Evolutionary conservation across 345 rosid genomes (phyloP).

Genomic region (Gossypium arboreum): DNA sequence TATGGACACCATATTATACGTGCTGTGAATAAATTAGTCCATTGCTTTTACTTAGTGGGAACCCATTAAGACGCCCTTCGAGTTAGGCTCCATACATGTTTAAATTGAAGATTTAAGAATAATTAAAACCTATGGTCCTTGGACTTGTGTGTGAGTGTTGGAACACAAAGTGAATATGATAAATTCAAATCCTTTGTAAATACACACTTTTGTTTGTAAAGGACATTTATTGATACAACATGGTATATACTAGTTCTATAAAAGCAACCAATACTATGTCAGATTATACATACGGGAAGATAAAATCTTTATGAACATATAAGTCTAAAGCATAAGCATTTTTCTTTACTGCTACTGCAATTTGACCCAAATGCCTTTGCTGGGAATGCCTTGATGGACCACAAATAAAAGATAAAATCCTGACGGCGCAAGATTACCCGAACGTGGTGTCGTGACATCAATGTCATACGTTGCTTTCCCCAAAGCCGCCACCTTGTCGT

Average conservation of each 20-base stretch:
- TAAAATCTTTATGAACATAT: background rate
- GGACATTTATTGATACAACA: too few species aligned
- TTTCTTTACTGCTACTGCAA: slow-evolving; percentile 20
- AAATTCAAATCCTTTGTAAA: too few species aligned
- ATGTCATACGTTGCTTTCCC: slow-evolving; percentile 34
- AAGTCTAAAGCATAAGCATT: background rate
- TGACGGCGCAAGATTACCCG: slow-evolving; percentile 53
- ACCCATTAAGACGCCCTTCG: too few species aligned
- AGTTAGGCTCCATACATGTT: too few species aligned
- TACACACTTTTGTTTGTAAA: too few species aligned
- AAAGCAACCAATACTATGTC: background rate
- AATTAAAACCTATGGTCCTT: too few species aligned
- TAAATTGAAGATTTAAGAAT: too few species aligned
- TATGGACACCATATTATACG: background rate
- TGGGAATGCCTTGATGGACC: slow-evolving; percentile 60
- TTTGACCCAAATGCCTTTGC: slow-evolving; percentile 69
- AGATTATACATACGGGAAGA: background rate
- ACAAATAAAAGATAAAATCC: slow-evolving; percentile 72
- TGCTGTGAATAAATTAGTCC: background rate
- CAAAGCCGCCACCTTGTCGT: slow-evolving; percentile 22
- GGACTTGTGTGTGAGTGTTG: too few species aligned
- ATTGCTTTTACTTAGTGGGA: too few species aligned
- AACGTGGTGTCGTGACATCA: slow-evolving; percentile 40
- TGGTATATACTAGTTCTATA: background rate
- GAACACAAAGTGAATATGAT: too few species aligned